Evolutionary conservation across 2,329 filamentous ascomycete genomes (phyloP), one percentile per base, ranked within the genome.

Genomic region (Ilyonectria mors-panacis): DNA sequence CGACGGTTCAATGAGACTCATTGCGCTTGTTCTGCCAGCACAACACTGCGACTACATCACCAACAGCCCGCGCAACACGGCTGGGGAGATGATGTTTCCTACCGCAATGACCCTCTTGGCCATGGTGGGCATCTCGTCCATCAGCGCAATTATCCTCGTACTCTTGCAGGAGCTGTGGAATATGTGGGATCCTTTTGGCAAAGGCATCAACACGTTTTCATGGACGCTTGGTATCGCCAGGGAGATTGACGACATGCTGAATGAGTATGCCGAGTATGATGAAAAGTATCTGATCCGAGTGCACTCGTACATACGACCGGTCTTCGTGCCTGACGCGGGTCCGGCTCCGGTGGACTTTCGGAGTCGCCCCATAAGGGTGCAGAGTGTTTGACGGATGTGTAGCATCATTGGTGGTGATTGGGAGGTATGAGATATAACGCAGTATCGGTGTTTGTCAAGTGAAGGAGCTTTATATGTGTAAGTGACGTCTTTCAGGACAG

Each of bases 221-320:
- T 78, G 73, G 72, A 75, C 73, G 1, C 61, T 77, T 19, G 73
- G 74, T 3, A 69, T 78, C n/a, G 77, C 76, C 2, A 70, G 39
- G 12, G 77, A 78, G 48, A 68, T 78, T 59, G 76, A 78, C 62
- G 63, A 65, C 23, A 71, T 78, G 65, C 35, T 78, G 37, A 73
- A 76, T 30, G 75, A 78, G 26, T 77, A 71, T 58, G 68, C 73
- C 55, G 75, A 76, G 57, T 45, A 63, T 17, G 73, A 76, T 1
- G 57, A 65, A 10, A 23, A 12, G 12, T 30, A 23, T 10, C 23
- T 50, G n/a, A 21, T 60, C 39, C 57, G 63, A 44, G 56, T 56
- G 10, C 63, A 65, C 17, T 48, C 57, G 7, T 65, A 60, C 44
- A 26, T 55, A 12, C 30, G 12, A 33, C 30, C 30, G 21, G 30